phyloP scores from a whole-genome alignment of 805 yeast species.

The Millerago galiae region DNA sequence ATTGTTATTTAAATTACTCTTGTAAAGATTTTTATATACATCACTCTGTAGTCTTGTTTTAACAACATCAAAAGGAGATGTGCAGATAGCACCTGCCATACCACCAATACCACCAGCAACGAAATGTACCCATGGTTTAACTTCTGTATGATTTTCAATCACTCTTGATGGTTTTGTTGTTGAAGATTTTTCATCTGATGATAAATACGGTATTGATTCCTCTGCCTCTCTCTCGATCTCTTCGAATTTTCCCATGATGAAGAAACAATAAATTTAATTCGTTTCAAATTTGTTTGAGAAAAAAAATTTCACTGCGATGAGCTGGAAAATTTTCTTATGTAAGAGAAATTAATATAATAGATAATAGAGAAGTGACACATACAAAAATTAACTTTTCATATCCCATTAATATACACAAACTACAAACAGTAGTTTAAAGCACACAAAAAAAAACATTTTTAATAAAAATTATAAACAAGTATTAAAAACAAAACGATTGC shows the following conservation, averaged over 20 bases:
- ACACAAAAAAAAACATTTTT: constrained; percentile 3
- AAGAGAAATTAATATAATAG: not conserved
- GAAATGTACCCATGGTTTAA: constrained; percentile 65
- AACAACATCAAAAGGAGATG: constrained; percentile 94
- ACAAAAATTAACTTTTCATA: not conserved
- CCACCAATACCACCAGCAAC: constrained; percentile 96
- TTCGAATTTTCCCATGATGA: constrained; percentile 17
- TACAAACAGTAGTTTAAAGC: not conserved
- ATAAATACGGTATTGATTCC: constrained; percentile 54
- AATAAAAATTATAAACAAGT: not conserved
- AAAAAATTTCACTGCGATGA: not conserved
- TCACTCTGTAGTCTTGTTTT: constrained; percentile 93
- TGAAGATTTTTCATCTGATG: constrained; percentile 67
- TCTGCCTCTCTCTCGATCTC: constrained; percentile 47
- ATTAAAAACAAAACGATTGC: constrained; percentile 2
- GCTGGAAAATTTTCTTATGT: not conserved
- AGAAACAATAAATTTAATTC: no score
- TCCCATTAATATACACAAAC: constrained; percentile 2
- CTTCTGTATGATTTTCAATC: constrained; percentile 16
- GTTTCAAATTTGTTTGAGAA: not conserved
- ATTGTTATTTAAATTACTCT: not conserved
- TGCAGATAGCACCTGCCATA: constrained; percentile 92
- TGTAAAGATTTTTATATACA: constrained; percentile 56
- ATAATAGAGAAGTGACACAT: not conserved
- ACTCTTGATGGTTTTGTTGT: constrained; percentile 34